Evolutionary conservation across 2,329 filamentous ascomycete genomes (phyloP).

Genomic region (Clathrospora elynae): DNA sequence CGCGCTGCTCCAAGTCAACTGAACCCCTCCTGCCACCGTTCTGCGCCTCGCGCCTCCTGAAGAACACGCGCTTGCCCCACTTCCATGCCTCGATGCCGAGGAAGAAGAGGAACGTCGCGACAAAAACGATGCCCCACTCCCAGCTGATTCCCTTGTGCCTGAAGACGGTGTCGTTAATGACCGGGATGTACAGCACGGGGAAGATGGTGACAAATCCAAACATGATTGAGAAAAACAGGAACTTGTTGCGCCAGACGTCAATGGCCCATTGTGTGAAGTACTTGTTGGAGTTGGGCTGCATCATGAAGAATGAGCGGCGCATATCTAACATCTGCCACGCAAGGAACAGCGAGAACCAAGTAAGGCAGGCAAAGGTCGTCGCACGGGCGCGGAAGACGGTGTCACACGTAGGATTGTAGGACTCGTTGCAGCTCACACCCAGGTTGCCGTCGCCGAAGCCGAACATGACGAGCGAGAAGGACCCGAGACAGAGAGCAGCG

Average conservation of each 20-base stretch:
- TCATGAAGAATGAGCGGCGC: constrained; percentile 74
- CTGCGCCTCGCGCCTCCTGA: constrained; percentile 34
- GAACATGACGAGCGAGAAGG: constrained; percentile 44
- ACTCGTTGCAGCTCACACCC: constrained; percentile 40
- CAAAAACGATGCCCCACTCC: constrained; percentile 72
- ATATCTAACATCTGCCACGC: constrained; percentile 75
- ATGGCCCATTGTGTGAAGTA: constrained; percentile 65
- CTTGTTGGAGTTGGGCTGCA: constrained; percentile 66
- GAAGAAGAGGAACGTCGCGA: constrained; percentile 67
- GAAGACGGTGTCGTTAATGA: constrained; percentile 68
- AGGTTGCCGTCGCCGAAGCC: constrained; percentile 42
- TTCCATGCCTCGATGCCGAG: constrained; percentile 69
- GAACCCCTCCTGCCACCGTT: constrained; percentile 32
- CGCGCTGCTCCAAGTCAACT: constrained; percentile 38
- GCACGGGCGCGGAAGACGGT: constrained; percentile 62
- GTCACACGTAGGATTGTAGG: constrained; percentile 34
- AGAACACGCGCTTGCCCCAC: constrained; percentile 62
- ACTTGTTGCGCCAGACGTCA: constrained; percentile 73
- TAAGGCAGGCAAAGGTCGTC: constrained; percentile 74
- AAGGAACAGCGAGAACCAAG: constrained; percentile 76
- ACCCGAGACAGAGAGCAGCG: constrained; percentile 39
- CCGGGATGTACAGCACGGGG: constrained; percentile 64
- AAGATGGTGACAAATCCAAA: constrained; percentile 40
- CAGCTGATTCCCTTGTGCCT: constrained; percentile 68
- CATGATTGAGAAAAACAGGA: constrained; percentile 58